Base-by-base conservation (phyloP, 495 filamentous ascomycete species). In the Pyrenula aspistea region DNA sequence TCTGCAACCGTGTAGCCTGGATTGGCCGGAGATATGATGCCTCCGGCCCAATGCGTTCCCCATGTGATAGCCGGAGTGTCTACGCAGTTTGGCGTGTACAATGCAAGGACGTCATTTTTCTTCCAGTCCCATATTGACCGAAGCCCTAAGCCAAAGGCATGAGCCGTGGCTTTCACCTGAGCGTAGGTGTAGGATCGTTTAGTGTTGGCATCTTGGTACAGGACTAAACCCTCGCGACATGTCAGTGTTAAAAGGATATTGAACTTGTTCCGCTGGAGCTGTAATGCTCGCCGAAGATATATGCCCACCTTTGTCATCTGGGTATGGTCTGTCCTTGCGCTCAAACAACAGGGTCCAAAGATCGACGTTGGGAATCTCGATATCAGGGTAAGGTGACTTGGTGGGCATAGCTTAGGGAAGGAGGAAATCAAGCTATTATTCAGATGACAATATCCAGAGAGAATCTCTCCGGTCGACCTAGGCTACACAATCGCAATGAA, bases 1-100 rank as follows among this genome's bases (percentile, higher is more conserved):
- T 97, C 92, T 4, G 95, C 83, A 22, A 75, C 80, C 1, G 86
- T 94, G 70, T 96, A 96, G 1, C 80, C 79, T 22, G 93, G 91
- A 66, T 96, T 96, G 11, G 89, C 90, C 0, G 93, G 87, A 1
- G 85, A 89, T 19, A 89, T 65, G 53, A 85, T 73, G 20, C 88
- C 92, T 51, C 91, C 92, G 0, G 91, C 87, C 86, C 89, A 96
- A 61, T 86, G 82, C 10, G 79, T 73, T 22, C 91, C 92, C 77
- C 88, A 91, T 66, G 75, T 87, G 52, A 93, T 68, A 2, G 76
- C 71, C 20, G 85, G 77, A 25, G 82, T 82, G 65, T 92, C 87
- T 61, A 92, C 83, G 63, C 77, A 81, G 64, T 92, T 95, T 50
- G 88, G 84, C 2, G 83, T 82, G 66, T 77, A 84, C 48, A 92